Base-by-base conservation (phyloP, 106 monocot species). In the Posidonia australis region DNA sequence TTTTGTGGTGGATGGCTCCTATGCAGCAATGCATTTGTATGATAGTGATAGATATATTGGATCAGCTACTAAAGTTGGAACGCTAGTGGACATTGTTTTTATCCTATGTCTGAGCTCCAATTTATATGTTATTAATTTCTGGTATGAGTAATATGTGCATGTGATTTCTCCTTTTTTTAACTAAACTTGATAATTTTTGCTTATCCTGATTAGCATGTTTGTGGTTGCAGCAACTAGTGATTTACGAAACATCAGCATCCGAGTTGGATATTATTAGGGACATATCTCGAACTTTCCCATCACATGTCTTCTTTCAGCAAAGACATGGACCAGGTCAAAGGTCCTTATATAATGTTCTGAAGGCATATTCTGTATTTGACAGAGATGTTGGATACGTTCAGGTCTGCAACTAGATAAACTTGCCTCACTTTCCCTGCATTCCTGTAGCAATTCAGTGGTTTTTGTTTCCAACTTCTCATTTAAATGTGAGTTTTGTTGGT, bases 381-480 rank as follows among this genome's bases (percentile, higher is more conserved):
- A 82, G 85, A 69, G 87, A 87, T 77, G 91, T 98, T 71, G 98
- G 98, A 60, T 98, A 98, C 79, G 98, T 98, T 74, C 98, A 98
- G 91, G 96, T 96, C 63, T 65, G 67, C 52, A 46, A 54, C 4
- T 21, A 66, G 30, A 19, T 26, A 48, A 49, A 9, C 30, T 26
- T 70, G 16, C 51, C 49, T 17, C 19, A 1, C 9, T 61, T 41
- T 43, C 21, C 41, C 13, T 14, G 25, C 16, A 25, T 46, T 26
- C 44, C 17, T 25, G 1, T 25, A 44, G 12, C 22, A 47, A 45
- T 25, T 64, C 14, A 17, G 9, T 26, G 25, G 44, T 25, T 64
- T 27, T 20, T 51, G 1, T 24, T 36, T 18, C 46, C 13, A 27
- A 46, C 10, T 31, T 44, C 10, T n/a, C 10, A 36, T 49, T 47